Conservation (phyloP, 1,284 basidiomycete species). For the Meripilus lineatus region DNA sequence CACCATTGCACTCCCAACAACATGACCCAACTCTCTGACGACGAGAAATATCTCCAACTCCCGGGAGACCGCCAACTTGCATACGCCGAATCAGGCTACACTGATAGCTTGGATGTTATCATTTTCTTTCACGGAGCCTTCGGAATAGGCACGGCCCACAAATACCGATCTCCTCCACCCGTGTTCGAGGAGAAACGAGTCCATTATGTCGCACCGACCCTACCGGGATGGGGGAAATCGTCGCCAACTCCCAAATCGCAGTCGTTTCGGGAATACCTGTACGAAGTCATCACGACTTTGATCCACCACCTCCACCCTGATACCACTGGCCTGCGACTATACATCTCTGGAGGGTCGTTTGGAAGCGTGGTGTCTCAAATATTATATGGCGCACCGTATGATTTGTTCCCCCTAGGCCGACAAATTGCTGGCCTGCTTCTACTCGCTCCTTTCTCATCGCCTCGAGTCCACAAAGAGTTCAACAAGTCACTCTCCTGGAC, state of each 20-base stretch:
- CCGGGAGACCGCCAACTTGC: slow-evolving; percentile 43
- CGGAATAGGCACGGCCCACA: slow-evolving; percentile 32
- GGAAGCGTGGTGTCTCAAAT: slow-evolving; percentile 54
- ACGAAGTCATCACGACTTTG: slow-evolving; percentile 41
- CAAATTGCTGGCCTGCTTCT: slow-evolving; percentile 44
- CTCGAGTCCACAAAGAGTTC: slow-evolving; percentile 41
- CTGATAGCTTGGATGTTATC: slow-evolving; percentile 39
- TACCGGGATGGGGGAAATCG: slow-evolving; percentile 53
- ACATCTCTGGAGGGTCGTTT: slow-evolving; percentile 47
- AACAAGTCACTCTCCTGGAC: slow-evolving; percentile 18
- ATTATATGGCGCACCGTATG: slow-evolving; percentile 45
- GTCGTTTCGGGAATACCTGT: slow-evolving; percentile 40
- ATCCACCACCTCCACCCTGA: slow-evolving; percentile 47
- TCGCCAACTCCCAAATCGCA: slow-evolving; percentile 33
- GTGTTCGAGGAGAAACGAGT: slow-evolving; percentile 35
- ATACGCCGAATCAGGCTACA: slow-evolving; percentile 44
- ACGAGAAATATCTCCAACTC: slow-evolving; percentile 39
- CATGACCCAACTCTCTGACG: too few relatives aligned
- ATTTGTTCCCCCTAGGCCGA: slow-evolving; percentile 44
- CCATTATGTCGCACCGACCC: slow-evolving; percentile 44
- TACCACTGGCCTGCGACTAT: slow-evolving; percentile 36
- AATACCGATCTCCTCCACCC: too few relatives aligned
- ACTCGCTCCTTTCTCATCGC: slow-evolving; percentile 41
- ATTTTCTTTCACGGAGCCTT: slow-evolving; percentile 52
- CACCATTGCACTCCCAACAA: too few relatives aligned